phyloP scores from a whole-genome alignment of 768 basidiomycete species.

The Clathrus columnatus region DNA sequence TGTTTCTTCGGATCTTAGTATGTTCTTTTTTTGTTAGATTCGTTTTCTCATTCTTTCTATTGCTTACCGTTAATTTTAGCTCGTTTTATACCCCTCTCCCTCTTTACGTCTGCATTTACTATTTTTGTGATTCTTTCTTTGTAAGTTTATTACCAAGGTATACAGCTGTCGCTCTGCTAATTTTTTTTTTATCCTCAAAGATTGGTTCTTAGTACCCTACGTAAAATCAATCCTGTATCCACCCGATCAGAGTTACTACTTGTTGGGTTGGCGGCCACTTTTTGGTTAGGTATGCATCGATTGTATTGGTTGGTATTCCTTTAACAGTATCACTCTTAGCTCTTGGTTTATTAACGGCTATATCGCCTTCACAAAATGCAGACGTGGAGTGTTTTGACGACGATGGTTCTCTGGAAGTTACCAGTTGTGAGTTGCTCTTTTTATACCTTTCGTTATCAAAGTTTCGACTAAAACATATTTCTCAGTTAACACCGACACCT shows the following conservation, averaged over 20 bases:
- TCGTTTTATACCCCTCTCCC: constrained; percentile 79
- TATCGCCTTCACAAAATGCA: constrained; percentile 69
- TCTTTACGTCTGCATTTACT: constrained; percentile 69
- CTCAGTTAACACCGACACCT: constrained; percentile 75
- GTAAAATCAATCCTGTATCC: constrained; percentile 67
- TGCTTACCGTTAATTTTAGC: constrained; percentile 33
- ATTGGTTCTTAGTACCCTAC: constrained; percentile 53
- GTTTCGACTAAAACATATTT: background rate
- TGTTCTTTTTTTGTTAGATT: constrained; percentile 21
- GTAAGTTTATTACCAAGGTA: constrained; percentile 32
- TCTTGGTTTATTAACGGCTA: constrained; percentile 61
- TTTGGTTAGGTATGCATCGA: constrained; percentile 62
- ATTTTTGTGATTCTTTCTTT: constrained; percentile 58
- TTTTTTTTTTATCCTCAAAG: constrained; percentile 26
- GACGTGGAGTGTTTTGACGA: constrained; percentile 73
- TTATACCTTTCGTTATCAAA: background rate
- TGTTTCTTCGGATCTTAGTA: constrained; percentile 73
- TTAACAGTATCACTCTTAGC: constrained; percentile 34
- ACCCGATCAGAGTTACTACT: constrained; percentile 69
- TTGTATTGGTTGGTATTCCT: background rate
- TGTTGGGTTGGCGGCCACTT: constrained; percentile 59
- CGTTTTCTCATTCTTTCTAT: background rate
- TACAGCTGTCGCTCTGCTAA: background rate
- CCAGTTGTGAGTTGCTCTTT: constrained; percentile 49
- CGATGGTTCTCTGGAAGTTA: constrained; percentile 45